Evolutionary conservation across 1,139 yeast genomes (phyloP).

Genomic region (Blastobotrys buckinghamii): DNA sequence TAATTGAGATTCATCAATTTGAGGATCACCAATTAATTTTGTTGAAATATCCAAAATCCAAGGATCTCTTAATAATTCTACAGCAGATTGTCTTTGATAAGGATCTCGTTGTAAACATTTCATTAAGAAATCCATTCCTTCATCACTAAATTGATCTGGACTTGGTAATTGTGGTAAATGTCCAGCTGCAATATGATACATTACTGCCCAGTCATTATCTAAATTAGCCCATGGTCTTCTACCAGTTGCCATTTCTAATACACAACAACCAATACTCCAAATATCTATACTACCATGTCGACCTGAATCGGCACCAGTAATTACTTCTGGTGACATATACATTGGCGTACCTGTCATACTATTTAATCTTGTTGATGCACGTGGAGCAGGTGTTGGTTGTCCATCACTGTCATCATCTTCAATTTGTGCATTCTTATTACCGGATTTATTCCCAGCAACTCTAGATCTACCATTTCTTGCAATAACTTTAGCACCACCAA

Average conservation of each 20-base stretch:
- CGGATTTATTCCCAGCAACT: background rate
- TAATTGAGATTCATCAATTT: background rate
- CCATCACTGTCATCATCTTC: too few relatives aligned
- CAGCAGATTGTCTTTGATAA: slow-evolving; percentile 70
- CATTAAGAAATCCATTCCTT: slow-evolving; percentile 64
- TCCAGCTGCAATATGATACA: slow-evolving; percentile 97
- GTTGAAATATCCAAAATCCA: slow-evolving; percentile 46
- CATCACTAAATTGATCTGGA: slow-evolving; percentile 66
- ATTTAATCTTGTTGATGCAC: slow-evolving; percentile 32
- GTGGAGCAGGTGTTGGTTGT: slow-evolving; percentile 16
- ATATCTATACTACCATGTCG: slow-evolving; percentile 61
- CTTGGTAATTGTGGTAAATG: slow-evolving; percentile 84
- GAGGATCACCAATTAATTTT: slow-evolving; percentile 14
- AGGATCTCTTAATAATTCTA: slow-evolving; percentile 74
- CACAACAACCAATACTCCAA: slow-evolving; percentile 87
- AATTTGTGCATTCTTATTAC: background rate
- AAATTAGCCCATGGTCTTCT: slow-evolving; percentile 58
- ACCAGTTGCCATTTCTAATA: slow-evolving; percentile 82
- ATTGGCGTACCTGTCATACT: slow-evolving; percentile 93
- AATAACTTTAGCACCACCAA: slow-evolving; percentile 95
- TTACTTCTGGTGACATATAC: slow-evolving; percentile 98
- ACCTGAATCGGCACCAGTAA: slow-evolving; percentile 67
- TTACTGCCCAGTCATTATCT: slow-evolving; percentile 97
- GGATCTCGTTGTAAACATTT: slow-evolving; percentile 85
- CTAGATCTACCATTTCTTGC: slow-evolving; percentile 53